Evolutionary conservation across 805 yeast species (phyloP).

Genomic region (Candida nemodendra): DNA sequence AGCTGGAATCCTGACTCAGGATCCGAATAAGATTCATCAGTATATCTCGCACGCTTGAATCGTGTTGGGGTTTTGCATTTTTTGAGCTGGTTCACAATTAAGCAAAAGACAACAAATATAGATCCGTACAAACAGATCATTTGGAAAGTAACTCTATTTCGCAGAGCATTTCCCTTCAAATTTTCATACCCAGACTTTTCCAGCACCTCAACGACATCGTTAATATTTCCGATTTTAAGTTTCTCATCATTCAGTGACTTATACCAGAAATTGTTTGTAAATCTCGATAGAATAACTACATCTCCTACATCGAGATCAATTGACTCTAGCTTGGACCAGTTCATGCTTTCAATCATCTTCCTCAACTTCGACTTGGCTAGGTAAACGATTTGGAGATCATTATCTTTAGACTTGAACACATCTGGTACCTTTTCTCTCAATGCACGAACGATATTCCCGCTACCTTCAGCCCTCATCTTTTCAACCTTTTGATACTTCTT

Average conservation of each 20-base stretch:
- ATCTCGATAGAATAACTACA: constrained; percentile 49
- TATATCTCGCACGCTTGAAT: background rate
- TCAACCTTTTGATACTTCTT: constrained; percentile 45
- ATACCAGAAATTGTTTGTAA: constrained; percentile 26
- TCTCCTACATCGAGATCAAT: constrained; percentile 50
- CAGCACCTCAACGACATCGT: constrained; percentile 12
- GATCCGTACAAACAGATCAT: constrained; percentile 9
- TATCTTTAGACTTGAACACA: constrained; percentile 30
- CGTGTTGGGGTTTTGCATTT: background rate
- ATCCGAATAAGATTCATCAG: background rate
- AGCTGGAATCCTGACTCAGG: background rate
- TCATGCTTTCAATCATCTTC: constrained; percentile 18
- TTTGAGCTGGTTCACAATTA: background rate
- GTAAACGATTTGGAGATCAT: constrained; percentile 42
- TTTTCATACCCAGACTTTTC: constrained; percentile 9
- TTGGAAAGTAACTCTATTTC: constrained; percentile 9
- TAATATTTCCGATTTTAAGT: constrained; percentile 10
- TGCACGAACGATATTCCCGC: constrained; percentile 43
- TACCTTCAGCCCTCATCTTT: constrained; percentile 43
- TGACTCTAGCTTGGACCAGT: constrained; percentile 38
- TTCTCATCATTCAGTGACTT: constrained; percentile 7
- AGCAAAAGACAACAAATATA: background rate
- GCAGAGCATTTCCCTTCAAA: constrained; percentile 6
- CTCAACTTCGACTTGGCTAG: constrained; percentile 44
- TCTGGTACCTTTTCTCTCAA: constrained; percentile 53